These are phyloP conservation scores for Paecilomyces niveus DNA, from an alignment of 2,329 filamentous ascomycete genomes.

Conservation along the genomic window DNA sequence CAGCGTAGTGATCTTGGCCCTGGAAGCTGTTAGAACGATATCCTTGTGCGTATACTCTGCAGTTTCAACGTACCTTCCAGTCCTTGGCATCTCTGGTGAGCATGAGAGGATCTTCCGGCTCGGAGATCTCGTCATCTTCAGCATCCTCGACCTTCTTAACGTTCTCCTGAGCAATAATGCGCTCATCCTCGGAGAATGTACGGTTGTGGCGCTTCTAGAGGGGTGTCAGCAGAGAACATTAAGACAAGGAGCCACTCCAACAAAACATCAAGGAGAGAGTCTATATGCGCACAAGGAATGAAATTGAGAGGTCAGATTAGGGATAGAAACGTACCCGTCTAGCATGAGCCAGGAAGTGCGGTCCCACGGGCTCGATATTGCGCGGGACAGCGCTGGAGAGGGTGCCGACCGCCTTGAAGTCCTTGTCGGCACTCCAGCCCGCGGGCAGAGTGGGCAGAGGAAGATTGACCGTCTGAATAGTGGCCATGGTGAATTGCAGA, in stretches of 20 bases:
- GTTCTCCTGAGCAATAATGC: constrained; percentile 88
- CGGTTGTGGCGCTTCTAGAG: constrained; percentile 74
- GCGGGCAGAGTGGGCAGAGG: constrained; percentile 67
- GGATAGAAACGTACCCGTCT: constrained; percentile 59
- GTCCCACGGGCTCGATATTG: constrained; percentile 90
- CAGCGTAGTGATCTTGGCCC: constrained; percentile 95
- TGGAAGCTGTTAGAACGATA: constrained; percentile 31
- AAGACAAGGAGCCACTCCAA: not conserved
- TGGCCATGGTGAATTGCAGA: constrained; percentile 5
- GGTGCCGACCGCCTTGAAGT: constrained; percentile 77
- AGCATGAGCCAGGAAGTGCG: constrained; percentile 95
- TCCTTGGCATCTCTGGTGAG: constrained; percentile 93
- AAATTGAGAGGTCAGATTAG: not conserved
- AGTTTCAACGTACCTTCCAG: constrained; percentile 72
- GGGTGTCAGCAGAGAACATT: constrained; percentile 12
- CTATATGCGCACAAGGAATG: constrained; percentile 1
- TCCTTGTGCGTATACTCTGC: not conserved
- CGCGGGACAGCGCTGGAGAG: constrained; percentile 73
- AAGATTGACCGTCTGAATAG: constrained; percentile 12
- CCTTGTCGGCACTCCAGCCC: constrained; percentile 77
- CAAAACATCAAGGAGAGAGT: not conserved
- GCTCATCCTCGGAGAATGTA: constrained; percentile 97
- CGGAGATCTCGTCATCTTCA: constrained; percentile 84
- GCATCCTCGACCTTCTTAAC: constrained; percentile 94
- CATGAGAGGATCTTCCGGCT: constrained; percentile 88